Base-by-base conservation (phyloP, 2,329 filamentous ascomycete species). In the Colletotrichum echinochloae region DNA sequence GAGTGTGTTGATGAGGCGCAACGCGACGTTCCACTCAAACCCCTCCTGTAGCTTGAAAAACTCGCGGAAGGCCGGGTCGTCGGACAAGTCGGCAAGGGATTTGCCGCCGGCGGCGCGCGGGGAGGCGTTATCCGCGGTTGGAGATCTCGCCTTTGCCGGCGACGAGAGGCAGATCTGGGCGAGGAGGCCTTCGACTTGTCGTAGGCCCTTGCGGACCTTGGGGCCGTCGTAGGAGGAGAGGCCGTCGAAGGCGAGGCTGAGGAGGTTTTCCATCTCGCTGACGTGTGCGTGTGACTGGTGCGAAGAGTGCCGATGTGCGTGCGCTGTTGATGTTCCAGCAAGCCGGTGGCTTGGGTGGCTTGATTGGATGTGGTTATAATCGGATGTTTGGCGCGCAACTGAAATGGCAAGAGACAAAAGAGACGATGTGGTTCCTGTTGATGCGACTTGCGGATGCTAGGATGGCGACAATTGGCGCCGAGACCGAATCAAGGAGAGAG, bases 41-140 rank as follows among this genome's bases (percentile, higher is more conserved):
- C 95, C 94, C 78, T 98, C 95, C 81, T 99, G 96, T 74, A 98
- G 81, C 80, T 97, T 94, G 85, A 97, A 98, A 84, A 98, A 98
- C 81, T 98, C 94, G 74, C 94, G 87, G 79, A 98, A 98, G 26
- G 95, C 95, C 26, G 93, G 94, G 80, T 98, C 96, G 73, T 91
- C 89, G 60, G 89, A 87, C 73, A 98, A 83, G 67, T 94, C 91
- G 28, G 84, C 83, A 60, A 97, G 86, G 18, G 86, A 85, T 81
- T 93, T 94, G 62, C 83, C 76, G 74, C 66, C 48, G 23, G 5
- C 74, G 55, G 74, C 26, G 76, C 74, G 46, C 28, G 65, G 61
- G 37, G 74, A 73, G 60, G 73, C 48, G 68, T 59, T 64, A 37
- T 60, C 70, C 16, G 59, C 55, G 9, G 61, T 68, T 20, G 63